Evolutionary conservation across 2,329 filamentous ascomycete genomes (phyloP), one percentile per base, ranked within the genome.

Genomic region (Truncatella angustata): DNA sequence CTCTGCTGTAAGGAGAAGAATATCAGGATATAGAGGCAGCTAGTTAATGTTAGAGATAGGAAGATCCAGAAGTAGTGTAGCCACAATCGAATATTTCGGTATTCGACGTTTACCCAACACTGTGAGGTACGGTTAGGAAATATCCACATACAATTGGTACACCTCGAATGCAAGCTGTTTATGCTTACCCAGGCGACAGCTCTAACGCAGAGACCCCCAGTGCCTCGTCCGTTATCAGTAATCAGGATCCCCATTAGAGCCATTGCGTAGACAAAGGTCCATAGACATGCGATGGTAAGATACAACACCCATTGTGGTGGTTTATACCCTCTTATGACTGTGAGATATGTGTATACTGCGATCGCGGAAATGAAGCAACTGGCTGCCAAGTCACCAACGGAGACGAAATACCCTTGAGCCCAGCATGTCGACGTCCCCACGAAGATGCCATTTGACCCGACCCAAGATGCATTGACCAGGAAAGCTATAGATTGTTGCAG

Each of bases 331-430:
- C 74, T 73, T 2, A 88, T 79, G 2, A 89, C 79, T 0, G 78
- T 80, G 5, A 83, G 71, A 57, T 86, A 88, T 0, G 86, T 88
- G 62, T 89, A 85, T 0, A 85, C 54, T 4, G 84, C 86, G 58
- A 90, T 87, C 1, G 74, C 71, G 2, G 82, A 78, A 57, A 88
- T 85, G 64, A 87, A 90, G 50, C 86, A 77, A 54, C 84, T 86
- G 23, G 81, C 85, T 0, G 84, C 76, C 50, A 90, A 62, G 61
- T 88, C 85, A 26, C 86, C 87, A 0, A 79, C 81, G 4, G 84
- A 86, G 3, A 89, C 73, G 44, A 89, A 82, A 66, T 85, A 84
- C n/a, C 85, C 86, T 65, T 90, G 49, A 9, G 49, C 49, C 49
- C 49, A 51, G 18, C 50, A 52, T 11, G 35, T 18, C 3, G 43